These are phyloP conservation scores for Madurella mycetomatis DNA, from an alignment of 2,329 filamentous ascomycete species.

Conservation along the genomic window DNA sequence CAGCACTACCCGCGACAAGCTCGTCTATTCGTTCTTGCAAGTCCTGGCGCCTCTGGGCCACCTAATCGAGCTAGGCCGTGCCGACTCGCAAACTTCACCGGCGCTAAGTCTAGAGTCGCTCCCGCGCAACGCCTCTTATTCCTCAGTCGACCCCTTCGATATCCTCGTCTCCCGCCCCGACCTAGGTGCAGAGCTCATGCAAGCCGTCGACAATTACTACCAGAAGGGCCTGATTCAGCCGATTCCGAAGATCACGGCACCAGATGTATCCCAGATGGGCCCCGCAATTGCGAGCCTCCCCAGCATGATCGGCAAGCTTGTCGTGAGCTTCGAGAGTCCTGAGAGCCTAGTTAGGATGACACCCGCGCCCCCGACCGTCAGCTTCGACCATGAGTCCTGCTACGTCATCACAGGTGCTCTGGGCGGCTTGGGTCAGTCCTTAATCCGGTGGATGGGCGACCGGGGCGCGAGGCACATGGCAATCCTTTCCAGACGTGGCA, in stretches of 20 bases:
- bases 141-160: background rate
- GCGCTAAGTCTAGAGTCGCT: background rate
- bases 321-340: constrained; percentile 17
- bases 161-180: background rate
- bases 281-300: background rate
- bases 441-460: constrained; percentile 24
- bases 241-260: background rate
- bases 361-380: background rate
- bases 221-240: background rate
- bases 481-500: constrained; percentile 22
- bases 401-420: constrained; percentile 26
- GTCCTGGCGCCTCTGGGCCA: background rate
- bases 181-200: background rate
- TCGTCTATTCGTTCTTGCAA: background rate
- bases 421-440: constrained; percentile 16
- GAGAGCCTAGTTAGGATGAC: constrained; percentile 6
- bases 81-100: background rate
- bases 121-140: background rate
- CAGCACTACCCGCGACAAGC: background rate
- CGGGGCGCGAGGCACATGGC: constrained; percentile 23
- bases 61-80: background rate
- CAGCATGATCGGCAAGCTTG: constrained; percentile 25
- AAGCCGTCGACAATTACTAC: background rate
- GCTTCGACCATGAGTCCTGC: constrained; percentile 21
- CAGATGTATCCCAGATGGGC: background rate